phyloP scores from a whole-genome alignment of 108 stramenopile genomes.

The Chaetoceros tenuissimus region DNA sequence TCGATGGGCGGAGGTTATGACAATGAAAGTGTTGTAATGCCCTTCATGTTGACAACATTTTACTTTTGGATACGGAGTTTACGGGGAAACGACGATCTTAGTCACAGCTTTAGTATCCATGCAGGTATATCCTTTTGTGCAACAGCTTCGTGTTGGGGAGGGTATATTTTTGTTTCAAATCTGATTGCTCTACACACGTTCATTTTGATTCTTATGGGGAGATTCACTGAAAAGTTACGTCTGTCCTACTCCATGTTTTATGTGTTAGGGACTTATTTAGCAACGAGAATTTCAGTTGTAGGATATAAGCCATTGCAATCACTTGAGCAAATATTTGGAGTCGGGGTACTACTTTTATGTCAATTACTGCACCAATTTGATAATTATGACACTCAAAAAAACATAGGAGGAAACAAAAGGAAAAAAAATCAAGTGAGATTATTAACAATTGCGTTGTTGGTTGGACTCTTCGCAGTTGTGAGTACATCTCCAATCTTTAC shows the following conservation, averaged over 20 bases:
- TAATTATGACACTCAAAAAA: not conserved
- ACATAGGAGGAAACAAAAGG: not conserved
- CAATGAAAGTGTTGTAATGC: conserved; percentile 79
- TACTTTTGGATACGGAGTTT: conserved; percentile 58
- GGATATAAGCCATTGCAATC: conserved; percentile 39
- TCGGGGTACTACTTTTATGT: conserved; percentile 30
- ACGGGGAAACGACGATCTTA: conserved; percentile 10
- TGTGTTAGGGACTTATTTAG: conserved; percentile 56
- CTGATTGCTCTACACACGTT: conserved; percentile 70
- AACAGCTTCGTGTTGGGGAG: conserved; percentile 91
- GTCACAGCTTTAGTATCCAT: conserved; percentile 8
- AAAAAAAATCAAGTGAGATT: not conserved
- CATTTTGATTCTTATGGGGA: conserved; percentile 42
- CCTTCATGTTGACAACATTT: conserved; percentile 51
- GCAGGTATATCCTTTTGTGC: conserved; percentile 38
- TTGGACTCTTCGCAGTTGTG: conserved; percentile 30
- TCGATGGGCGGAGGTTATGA: conserved; percentile 85
- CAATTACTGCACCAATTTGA: conserved; percentile 37
- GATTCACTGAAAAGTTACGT: conserved; percentile 63
- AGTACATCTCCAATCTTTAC: conserved; percentile 91
- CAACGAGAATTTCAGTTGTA: conserved; percentile 63
- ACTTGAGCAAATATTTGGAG: conserved; percentile 48
- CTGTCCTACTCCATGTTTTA: conserved; percentile 76
- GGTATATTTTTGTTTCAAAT: conserved; percentile 88
- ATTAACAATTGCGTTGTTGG: not conserved